phyloP scores from a whole-genome alignment of 371 early-diverging fungal species.

The Nematocida ausubeli region DNA sequence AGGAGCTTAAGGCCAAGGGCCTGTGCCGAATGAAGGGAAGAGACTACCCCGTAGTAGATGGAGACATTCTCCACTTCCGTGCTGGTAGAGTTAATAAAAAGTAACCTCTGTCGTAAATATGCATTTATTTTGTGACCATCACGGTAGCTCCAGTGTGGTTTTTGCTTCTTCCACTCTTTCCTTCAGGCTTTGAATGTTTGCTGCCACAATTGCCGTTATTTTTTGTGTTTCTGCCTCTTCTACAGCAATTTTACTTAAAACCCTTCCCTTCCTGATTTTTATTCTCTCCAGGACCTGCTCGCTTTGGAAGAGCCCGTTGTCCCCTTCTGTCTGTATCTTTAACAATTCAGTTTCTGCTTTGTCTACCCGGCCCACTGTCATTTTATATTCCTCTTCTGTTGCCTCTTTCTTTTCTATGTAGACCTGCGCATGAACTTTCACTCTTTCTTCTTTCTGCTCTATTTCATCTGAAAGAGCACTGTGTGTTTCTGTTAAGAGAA shows the following conservation, averaged over 20 bases:
- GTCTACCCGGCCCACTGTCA: conserved; percentile 65
- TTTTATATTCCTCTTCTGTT: conserved; percentile 61
- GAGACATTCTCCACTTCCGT: conserved; percentile 72
- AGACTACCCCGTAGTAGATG: conserved; percentile 86
- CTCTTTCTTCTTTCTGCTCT: conserved; percentile 36
- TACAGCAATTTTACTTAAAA: conserved; percentile 45
- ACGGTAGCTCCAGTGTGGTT: neutral
- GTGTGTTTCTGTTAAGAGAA: conserved; percentile 3
- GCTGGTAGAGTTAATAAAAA: conserved; percentile 54
- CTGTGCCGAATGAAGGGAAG: conserved; percentile 86
- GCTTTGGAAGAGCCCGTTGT: conserved; percentile 62
- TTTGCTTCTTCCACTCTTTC: conserved; percentile 36
- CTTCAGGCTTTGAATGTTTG: conserved; percentile 23
- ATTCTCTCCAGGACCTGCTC: conserved; percentile 63
- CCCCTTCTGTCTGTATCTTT: conserved; percentile 63
- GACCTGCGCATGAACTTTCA: conserved; percentile 57
- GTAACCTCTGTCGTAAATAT: neutral
- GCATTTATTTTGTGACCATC: neutral
- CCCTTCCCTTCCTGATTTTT: conserved; percentile 62
- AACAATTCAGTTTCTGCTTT: conserved; percentile 65
- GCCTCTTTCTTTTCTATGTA: conserved; percentile 68
- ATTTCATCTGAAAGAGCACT: conserved; percentile 38
- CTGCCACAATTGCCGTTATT: conserved; percentile 31
- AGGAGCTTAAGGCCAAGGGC: conserved; percentile 83
- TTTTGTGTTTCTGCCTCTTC: conserved; percentile 66